phyloP scores from a whole-genome alignment of 176 grass and related monocot species.

The Carex scoparia region DNA sequence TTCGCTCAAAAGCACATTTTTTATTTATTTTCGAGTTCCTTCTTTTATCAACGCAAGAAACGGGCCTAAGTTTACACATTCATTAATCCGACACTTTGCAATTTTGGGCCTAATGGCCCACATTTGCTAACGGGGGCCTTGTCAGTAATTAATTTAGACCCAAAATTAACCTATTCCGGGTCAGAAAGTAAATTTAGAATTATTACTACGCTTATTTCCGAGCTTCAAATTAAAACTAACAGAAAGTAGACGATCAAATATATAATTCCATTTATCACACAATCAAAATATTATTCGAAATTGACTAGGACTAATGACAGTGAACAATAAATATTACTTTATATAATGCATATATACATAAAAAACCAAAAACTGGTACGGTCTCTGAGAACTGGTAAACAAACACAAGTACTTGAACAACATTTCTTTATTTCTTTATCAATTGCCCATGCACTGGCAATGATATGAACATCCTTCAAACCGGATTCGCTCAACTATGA shows the following conservation, averaged over 20 bases:
- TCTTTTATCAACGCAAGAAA: too few relatives aligned
- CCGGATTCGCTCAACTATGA: slow-evolving; percentile 48
- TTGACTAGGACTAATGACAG: too few relatives aligned
- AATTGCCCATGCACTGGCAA: slow-evolving; percentile 43
- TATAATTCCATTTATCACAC: background rate
- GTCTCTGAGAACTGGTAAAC: background rate
- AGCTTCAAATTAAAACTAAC: background rate
- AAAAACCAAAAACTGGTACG: too few relatives aligned
- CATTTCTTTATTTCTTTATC: slow-evolving; percentile 29
- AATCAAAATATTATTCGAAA: too few relatives aligned
- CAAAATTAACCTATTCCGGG: background rate
- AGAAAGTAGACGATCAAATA: background rate
- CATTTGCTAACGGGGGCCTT: background rate
- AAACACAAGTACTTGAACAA: background rate
- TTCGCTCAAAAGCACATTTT: too few relatives aligned
- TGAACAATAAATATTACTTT: too few relatives aligned
- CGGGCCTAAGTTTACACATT: too few relatives aligned
- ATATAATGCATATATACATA: too few relatives aligned
- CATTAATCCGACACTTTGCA: too few relatives aligned
- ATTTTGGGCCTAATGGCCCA: too few relatives aligned
- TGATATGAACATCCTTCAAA: slow-evolving; percentile 42
- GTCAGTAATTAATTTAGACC: background rate
- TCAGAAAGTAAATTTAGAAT: background rate
- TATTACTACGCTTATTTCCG: background rate
- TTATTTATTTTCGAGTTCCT: too few relatives aligned